These are phyloP conservation scores for Pleurotus eryngii DNA, from an alignment of 768 basidiomycete species.

Conservation along the genomic window DNA sequence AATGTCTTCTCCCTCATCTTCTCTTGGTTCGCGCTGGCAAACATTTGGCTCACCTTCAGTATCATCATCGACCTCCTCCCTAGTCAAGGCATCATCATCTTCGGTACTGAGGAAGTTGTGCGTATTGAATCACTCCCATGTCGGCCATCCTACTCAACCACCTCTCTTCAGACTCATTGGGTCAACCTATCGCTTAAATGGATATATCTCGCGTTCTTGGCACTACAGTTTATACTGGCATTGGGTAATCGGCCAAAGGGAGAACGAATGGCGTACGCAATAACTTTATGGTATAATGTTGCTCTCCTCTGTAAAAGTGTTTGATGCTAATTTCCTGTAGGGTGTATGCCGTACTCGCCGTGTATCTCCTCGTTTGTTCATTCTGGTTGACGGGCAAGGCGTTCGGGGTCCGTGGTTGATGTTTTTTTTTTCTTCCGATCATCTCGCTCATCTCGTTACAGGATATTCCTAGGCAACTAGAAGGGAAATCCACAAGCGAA, in stretches of 20 bases:
- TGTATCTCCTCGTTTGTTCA: conserved; percentile 87
- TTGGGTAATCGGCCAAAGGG: conserved; percentile 85
- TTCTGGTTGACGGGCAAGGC: conserved; percentile 80
- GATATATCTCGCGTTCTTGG: conserved; percentile 84
- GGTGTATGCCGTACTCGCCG: conserved; percentile 79
- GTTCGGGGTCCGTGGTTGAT: conserved; percentile 53
- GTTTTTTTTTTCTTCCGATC: background rate
- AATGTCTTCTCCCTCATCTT: conserved; percentile 83
- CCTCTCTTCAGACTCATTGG: conserved; percentile 71
- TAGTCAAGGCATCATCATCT: conserved; percentile 48
- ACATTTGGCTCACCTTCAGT: conserved; percentile 92
- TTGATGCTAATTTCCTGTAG: conserved; percentile 36
- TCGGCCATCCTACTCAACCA: no score
- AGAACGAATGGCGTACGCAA: conserved; percentile 61
- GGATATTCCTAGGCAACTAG: conserved; percentile 52
- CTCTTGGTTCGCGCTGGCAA: conserved; percentile 91
- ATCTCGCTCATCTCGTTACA: conserved; percentile 16
- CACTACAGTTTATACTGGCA: conserved; percentile 64
- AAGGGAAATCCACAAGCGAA: conserved; percentile 42
- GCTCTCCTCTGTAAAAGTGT: background rate
- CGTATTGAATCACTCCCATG: conserved; percentile 22
- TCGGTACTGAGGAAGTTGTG: conserved; percentile 70
- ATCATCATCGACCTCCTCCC: conserved; percentile 91
- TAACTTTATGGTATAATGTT: conserved; percentile 61
- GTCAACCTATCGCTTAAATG: conserved; percentile 80